Evolutionary conservation across 306 rosid species (phyloP), one percentile per base, ranked within the genome.

Genomic region (Sophora flavescens): DNA sequence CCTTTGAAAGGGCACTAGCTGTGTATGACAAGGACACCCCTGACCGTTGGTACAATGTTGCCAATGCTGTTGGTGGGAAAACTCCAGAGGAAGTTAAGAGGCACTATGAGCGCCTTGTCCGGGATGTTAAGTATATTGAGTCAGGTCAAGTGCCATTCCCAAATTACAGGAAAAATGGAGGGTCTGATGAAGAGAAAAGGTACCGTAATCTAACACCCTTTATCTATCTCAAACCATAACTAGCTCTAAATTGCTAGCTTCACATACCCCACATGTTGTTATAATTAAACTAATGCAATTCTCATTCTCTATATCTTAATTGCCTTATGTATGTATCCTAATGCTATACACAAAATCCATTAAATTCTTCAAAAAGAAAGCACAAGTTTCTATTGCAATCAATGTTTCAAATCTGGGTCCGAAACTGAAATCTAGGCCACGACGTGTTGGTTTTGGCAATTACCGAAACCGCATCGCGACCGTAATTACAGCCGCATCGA

Each of bases 1-100:
- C 97, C 76, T 95, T 95, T 65, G 99, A 95, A 72, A 88, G 82
- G 89, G 99, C 99, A 22, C 79, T 95, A 35, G 99, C 99, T 11
- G 83, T 88, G 28, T 92, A 82, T 45, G 97, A 95, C 84, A 90
- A 87, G 82, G 99, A 92, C 80, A 95, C 97, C 35, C 93, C 97
- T 0, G 97, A 95, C 73, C 93, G 97, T 68, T 95, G 97, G 97
- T 72, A 82, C 86, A 90, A 95, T 76, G 91, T 95, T 41, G 97
- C 99, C 38, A 88, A 80, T 78, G 97, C 97, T 15, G 96, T 92
- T 17, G 97, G 96, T 8, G 90, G 91, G 1, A 95, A 95, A 82
- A 90, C 99, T 16, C 78, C 91, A 0, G 97, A 95, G 60, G 92
- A 95, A 75, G 97, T 92, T 17, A 92, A 88, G 88, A 86, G 80